Percentiles rank a stretch among this genome's conserved stretches.
phyloP scores from a whole-genome alignment of 2,329 filamentous ascomycete species.

The Diaporthe sp. region DNA sequence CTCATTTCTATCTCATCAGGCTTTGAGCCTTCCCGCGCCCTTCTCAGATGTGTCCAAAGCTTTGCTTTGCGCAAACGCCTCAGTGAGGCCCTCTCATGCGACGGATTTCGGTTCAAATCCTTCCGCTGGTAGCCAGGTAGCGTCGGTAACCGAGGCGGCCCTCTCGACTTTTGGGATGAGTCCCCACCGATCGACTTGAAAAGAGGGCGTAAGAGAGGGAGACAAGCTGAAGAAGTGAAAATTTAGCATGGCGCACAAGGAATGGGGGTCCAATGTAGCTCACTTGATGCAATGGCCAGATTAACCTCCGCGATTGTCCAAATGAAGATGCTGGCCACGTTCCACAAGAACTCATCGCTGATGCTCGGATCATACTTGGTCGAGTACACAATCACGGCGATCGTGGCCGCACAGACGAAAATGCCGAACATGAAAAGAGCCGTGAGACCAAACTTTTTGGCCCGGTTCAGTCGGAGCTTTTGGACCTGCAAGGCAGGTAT shows the following conservation, averaged over 20 bases:
- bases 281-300: conserved; percentile 20
- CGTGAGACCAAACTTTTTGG: conserved; percentile 15
- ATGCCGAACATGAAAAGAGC: conserved; percentile 1
- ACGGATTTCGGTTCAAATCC: background rate
- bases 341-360: background rate
- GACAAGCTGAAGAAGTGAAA: background rate
- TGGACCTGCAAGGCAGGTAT: conserved; percentile 20
- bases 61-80: background rate
- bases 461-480: conserved; percentile 1
- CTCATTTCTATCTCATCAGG: background rate
- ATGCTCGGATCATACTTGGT: background rate
- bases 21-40: background rate
- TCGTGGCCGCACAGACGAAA: conserved; percentile 13
- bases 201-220: conserved; percentile 23
- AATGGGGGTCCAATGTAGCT: background rate
- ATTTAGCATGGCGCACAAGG: background rate
- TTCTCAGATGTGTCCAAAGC: background rate
- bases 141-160: conserved; percentile 1
- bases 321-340: conserved; percentile 8
- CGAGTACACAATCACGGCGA: conserved; percentile 7
- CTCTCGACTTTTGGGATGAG: conserved; percentile 8
- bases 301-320: conserved; percentile 17
- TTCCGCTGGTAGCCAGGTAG: background rate
- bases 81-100: background rate
- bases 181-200: background rate